phyloP scores from a whole-genome alignment of 2,329 filamentous ascomycete genomes.

The Phyllosticta capitalensis region DNA sequence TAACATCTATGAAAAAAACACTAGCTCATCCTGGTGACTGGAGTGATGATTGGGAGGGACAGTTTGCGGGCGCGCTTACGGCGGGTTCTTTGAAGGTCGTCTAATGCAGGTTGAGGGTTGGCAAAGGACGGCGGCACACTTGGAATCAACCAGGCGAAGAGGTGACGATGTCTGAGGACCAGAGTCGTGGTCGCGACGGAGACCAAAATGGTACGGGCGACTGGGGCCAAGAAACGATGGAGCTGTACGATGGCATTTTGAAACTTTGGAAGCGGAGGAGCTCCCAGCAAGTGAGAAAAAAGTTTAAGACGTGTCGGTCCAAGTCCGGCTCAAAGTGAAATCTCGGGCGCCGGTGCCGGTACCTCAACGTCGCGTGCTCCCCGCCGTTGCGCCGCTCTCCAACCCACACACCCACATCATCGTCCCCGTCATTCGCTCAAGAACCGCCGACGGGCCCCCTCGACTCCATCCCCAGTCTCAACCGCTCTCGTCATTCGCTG shows the following conservation, averaged over 20 bases:
- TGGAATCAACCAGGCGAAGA: neutral
- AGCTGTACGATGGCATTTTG: constrained; percentile 9
- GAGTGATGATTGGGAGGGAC: neutral
- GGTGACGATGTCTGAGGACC: neutral
- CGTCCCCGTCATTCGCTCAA: neutral
- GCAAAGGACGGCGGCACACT: neutral
- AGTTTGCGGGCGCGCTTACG: neutral
- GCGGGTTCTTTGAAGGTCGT: neutral
- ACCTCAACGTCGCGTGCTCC: neutral
- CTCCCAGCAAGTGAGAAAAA: constrained; percentile 4
- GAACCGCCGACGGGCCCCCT: neutral
- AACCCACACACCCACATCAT: neutral
- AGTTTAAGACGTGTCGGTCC: constrained; percentile 5
- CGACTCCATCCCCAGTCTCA: neutral
- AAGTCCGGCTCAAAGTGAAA: neutral
- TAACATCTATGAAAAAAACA: constrained; percentile 31
- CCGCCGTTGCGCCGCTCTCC: neutral
- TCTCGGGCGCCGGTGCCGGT: neutral
- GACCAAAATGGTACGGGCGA: neutral
- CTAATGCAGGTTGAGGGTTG: neutral
- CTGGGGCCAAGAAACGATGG: neutral
- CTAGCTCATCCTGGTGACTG: constrained; percentile 15
- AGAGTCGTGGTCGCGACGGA: neutral
- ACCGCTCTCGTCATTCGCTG: neutral
- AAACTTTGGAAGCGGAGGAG: constrained; percentile 7